phyloP scores from a whole-genome alignment of 148 eudicot genomes.

The Rhododendron henanense region DNA sequence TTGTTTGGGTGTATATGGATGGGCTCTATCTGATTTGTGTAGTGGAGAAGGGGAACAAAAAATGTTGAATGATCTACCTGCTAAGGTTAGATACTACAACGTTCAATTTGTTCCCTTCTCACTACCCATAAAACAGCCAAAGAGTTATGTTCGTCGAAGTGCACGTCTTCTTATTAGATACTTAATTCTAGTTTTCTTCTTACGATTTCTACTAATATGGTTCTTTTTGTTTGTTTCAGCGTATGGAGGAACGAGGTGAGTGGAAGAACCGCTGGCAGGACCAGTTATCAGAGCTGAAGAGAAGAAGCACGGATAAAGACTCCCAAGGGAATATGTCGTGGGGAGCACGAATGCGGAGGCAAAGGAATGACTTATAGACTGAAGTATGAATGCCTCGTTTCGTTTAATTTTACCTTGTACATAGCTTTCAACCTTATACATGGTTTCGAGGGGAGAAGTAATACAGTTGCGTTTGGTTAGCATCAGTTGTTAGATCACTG shows the following conservation, averaged over 20 bases:
- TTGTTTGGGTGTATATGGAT: neutral
- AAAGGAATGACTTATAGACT: constrained; percentile 36
- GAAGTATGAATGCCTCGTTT: neutral
- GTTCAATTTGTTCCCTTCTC: neutral
- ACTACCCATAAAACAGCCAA: neutral
- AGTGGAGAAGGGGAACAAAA: neutral
- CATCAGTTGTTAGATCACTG: neutral
- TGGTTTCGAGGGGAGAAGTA: neutral
- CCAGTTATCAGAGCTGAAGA: constrained; percentile 67
- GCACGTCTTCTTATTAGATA: neutral
- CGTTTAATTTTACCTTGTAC: neutral
- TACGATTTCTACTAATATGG: neutral
- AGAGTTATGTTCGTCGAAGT: neutral
- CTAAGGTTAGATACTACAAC: neutral
- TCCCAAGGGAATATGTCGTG: constrained; percentile 50
- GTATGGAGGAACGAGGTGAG: constrained; percentile 55
- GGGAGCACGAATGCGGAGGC: constrained; percentile 82
- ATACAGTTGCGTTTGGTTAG: neutral
- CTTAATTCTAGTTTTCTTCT: neutral
- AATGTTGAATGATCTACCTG: neutral
- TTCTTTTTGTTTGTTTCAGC: constrained; percentile 13
- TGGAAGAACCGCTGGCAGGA: constrained; percentile 82
- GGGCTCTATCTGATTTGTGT: neutral
- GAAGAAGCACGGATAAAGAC: constrained; percentile 60
- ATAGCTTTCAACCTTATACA: neutral